These are phyloP conservation scores for Exserohilum turcica DNA, from an alignment of 2,329 filamentous ascomycete species.

Conservation along the genomic window DNA sequence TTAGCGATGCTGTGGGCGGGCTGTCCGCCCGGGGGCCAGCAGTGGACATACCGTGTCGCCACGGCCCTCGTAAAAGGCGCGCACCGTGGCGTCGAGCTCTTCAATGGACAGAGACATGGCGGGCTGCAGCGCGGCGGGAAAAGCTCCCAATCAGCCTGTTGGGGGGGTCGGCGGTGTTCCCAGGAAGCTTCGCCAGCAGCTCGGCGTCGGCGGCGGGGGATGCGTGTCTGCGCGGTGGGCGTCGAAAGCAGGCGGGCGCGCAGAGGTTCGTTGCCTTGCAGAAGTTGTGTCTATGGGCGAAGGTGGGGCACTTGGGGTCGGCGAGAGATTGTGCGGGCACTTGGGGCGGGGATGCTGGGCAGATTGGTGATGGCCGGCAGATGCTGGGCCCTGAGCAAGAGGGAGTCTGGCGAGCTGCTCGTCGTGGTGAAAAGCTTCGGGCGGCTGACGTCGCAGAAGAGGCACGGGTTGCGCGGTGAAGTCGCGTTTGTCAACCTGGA, in stretches of 20 bases:
- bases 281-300: constrained; percentile 35
- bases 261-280: constrained; percentile 36
- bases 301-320: constrained; percentile 41
- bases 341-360: constrained; percentile 5
- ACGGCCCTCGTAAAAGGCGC: constrained; percentile 95
- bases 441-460: constrained; percentile 26
- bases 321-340: constrained; percentile 33
- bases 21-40: background rate
- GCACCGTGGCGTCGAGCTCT: constrained; percentile 96
- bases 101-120: constrained; percentile 75
- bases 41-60: constrained; percentile 77
- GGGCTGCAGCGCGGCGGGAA: constrained; percentile 40
- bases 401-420: constrained; percentile 26
- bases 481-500: constrained; percentile 24
- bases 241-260: constrained; percentile 23
- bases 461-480: constrained; percentile 29
- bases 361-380: constrained; percentile 10
- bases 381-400: constrained; percentile 17
- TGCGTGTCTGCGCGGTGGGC: constrained; percentile 16
- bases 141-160: constrained; percentile 43
- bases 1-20: constrained; percentile 44
- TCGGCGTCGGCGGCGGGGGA: constrained; percentile 8
- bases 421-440: constrained; percentile 23
- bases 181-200: constrained; percentile 23
- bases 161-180: constrained; percentile 23